Conservation (phyloP, 1,284 basidiomycete genomes). For the Naganishia liquefaciens region DNA sequence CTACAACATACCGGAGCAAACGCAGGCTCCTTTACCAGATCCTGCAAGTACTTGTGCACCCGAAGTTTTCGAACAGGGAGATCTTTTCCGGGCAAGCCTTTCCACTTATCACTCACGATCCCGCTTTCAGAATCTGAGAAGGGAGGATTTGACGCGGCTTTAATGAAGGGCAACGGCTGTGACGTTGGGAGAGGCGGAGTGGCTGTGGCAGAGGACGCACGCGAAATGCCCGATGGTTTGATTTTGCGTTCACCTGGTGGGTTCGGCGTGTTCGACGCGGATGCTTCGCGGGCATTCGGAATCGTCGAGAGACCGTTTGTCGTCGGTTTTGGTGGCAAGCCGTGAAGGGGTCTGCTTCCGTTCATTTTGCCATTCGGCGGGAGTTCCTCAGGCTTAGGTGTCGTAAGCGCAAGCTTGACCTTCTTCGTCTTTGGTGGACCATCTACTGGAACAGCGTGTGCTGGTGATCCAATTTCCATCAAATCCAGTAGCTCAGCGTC, state of each 20-base stretch:
- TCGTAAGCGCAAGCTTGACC: constrained; percentile 6
- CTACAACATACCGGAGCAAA: constrained; percentile 13
- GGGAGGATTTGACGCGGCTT: background rate
- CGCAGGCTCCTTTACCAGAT: constrained; percentile 17
- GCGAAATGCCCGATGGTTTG: constrained; percentile 1
- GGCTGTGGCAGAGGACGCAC: background rate
- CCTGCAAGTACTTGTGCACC: constrained; percentile 13
- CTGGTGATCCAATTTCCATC: background rate
- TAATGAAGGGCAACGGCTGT: background rate
- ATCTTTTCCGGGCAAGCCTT: background rate
- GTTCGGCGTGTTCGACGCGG: background rate
- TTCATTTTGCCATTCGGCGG: background rate
- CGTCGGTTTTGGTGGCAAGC: constrained; percentile 8
- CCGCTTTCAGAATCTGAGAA: background rate
- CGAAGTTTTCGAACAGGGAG: constrained; percentile 13
- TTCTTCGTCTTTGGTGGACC: constrained; percentile 14
- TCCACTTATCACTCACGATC: constrained; percentile 8
- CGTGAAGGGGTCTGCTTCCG: constrained; percentile 4
- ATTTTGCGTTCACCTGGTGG: constrained; percentile 3
- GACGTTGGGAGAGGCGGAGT: background rate
- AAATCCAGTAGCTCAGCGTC: constrained; percentile 14
- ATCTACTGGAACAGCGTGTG: background rate
- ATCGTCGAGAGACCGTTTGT: background rate
- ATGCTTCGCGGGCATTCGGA: background rate
- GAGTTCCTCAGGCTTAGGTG: background rate